Evolutionary conservation across 2,329 filamentous ascomycete genomes (phyloP).

Genomic region (Beauveria sp.): DNA sequence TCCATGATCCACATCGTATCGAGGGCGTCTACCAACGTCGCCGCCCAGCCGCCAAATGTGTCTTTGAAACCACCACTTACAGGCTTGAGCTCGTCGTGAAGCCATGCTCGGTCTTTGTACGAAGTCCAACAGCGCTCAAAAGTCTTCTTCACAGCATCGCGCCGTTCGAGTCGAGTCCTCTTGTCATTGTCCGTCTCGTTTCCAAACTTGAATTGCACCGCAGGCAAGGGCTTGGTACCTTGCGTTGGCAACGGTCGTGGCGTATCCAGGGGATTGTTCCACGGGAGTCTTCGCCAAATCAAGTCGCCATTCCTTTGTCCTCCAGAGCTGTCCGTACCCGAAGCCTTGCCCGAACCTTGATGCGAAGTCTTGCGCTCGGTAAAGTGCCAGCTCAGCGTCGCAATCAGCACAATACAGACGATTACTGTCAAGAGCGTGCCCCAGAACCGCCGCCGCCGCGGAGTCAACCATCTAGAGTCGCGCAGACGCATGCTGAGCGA

Average conservation of each 20-base stretch:
- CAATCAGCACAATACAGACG: not conserved
- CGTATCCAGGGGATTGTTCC: conserved; percentile 5
- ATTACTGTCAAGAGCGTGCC: not conserved
- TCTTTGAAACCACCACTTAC: conserved; percentile 39
- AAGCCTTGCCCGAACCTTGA: not conserved
- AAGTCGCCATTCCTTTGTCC: not conserved
- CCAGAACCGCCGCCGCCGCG: not conserved
- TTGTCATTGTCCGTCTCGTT: conserved; percentile 14
- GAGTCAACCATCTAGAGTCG: not conserved
- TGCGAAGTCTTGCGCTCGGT: not conserved
- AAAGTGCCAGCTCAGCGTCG: conserved; percentile 1
- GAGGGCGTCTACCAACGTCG: conserved; percentile 52
- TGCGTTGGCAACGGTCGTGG: conserved; percentile 1
- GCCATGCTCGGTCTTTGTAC: conserved; percentile 46
- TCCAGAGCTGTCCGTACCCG: not conserved
- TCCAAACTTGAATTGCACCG: conserved; percentile 8
- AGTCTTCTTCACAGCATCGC: conserved; percentile 32
- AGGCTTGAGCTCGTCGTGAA: conserved; percentile 43
- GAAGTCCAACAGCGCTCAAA: conserved; percentile 41
- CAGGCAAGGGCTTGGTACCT: not conserved
- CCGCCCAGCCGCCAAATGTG: conserved; percentile 47
- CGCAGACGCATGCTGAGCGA: not conserved
- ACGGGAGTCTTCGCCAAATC: conserved; percentile 7
- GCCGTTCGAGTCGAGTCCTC: conserved; percentile 26
- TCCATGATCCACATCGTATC: conserved; percentile 59